Evolutionary conservation across 208 protist species (phyloP), one percentile per base, ranked within the genome.

Genomic region (Acanthamoeba healyi): DNA sequence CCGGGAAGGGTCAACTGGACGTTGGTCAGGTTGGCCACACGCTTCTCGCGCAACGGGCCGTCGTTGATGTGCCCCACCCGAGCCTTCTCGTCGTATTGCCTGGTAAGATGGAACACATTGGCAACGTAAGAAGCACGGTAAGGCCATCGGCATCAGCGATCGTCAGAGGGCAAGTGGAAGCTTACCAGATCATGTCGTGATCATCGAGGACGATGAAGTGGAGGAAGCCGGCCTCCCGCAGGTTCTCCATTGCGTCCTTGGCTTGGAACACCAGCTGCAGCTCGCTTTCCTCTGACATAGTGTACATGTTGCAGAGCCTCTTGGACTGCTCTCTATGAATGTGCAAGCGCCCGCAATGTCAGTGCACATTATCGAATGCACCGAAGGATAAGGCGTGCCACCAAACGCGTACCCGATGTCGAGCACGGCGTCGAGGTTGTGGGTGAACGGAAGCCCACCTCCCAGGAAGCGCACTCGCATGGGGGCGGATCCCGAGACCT

Each of bases 371-470:
- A 67, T 67, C 58, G 6, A 29, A 26, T 29, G 15, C 14, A 9
- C 24, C 15, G 6, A 24, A 67, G 6, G 58, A 6, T 24, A 6
- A 67, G n/a, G 58, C 15, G 6, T 54, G 15, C 6, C 49, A 15
- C 49, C 49, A 19, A 19, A 15, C 10, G 10, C 32, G 63, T 82
- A 82, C 74, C 38, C 74, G 46, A 84, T 84, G 46, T 84, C 74
- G 74, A 84, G 74, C 3, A 84, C 74, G 46, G 74, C 74, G 46
- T 84, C 74, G 74, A 84, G 74, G 74, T 84, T 84, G 74, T 84
- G 74, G 12, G 74, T 58, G 74, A 84, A 56, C 9, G 74, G 74
- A 7, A 84, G 46, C 14, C 74, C 74, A 10, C 74, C 74, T 0
- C 74, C 74, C 38, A 84, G 44, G 42, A 84, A 84, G 0, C 74